phyloP scores from a whole-genome alignment of 2,329 filamentous ascomycete species.

The Diaporthe citri region DNA sequence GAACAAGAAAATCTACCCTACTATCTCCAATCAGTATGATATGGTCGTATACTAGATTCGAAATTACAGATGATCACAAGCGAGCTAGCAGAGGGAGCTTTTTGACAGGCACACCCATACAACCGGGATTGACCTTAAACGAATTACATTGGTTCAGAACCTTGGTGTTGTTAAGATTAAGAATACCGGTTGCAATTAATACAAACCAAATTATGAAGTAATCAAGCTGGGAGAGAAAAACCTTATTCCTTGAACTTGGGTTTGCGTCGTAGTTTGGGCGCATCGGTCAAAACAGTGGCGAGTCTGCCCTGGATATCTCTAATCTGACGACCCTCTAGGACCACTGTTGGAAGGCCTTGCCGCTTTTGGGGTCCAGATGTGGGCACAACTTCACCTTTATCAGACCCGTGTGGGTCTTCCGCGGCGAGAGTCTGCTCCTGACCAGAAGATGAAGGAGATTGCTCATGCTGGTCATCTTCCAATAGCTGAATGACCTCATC shows the following conservation, averaged over 20 bases:
- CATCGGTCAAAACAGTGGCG: neutral
- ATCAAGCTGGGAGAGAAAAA: neutral
- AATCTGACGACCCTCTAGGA: neutral
- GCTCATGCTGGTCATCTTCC: neutral
- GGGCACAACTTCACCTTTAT: no score
- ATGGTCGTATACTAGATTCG: no score
- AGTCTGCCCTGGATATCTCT: neutral
- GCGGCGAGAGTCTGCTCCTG: neutral
- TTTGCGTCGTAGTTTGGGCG: conserved; percentile 9
- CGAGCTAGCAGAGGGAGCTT: neutral
- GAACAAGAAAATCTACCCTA: neutral
- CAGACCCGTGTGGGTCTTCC: neutral
- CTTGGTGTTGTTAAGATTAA: neutral
- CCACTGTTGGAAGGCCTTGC: neutral
- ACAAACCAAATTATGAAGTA: no score
- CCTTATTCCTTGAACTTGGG: neutral
- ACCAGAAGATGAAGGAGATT: neutral
- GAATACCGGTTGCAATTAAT: no score
- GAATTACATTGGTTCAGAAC: neutral
- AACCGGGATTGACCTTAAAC: neutral
- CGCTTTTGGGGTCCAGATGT: neutral
- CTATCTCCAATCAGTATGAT: neutral
- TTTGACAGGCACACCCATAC: neutral
- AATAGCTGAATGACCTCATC: neutral
- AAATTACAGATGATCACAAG: no score